Evolutionary conservation across 176 grass and related monocot genomes (phyloP).

Genomic region (Olyra latifolia): DNA sequence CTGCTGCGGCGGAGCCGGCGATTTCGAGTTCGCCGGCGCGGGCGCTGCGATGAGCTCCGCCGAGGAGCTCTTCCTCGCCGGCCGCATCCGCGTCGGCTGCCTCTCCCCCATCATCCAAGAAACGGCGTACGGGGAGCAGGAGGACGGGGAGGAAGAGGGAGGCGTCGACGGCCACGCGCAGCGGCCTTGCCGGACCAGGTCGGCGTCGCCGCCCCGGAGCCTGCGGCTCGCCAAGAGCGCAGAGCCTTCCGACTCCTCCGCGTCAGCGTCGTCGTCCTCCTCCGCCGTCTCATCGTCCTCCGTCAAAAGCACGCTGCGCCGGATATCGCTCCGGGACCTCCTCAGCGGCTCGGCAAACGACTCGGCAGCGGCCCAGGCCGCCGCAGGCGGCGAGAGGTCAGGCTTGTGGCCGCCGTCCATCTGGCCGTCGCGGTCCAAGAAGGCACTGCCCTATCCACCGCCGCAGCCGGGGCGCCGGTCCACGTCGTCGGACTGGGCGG

Average conservation of each 20-base stretch:
- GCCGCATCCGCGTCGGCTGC: constrained; percentile 49
- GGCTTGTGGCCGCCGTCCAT: constrained; percentile 43
- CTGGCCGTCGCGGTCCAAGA: constrained; percentile 43
- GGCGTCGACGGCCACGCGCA: background rate
- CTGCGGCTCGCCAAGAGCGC: background rate
- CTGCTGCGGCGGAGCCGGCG: background rate
- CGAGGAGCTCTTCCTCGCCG: constrained; percentile 47
- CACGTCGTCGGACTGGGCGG: constrained; percentile 27
- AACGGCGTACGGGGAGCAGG: background rate
- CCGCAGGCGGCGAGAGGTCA: constrained; percentile 13
- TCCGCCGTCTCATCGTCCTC: background rate
- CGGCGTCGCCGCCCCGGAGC: constrained; percentile 43
- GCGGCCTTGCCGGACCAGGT: constrained; percentile 32
- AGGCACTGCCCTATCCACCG: constrained; percentile 16
- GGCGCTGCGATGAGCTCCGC: constrained; percentile 36
- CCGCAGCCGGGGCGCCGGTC: constrained; percentile 33
- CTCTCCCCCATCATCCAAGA: constrained; percentile 36
- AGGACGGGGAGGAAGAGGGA: background rate
- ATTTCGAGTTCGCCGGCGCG: constrained; percentile 46
- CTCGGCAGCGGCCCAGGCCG: background rate
- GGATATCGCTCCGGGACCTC: constrained; percentile 54
- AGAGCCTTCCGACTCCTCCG: background rate
- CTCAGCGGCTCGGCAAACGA: constrained; percentile 14
- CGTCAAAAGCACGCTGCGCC: constrained; percentile 15
- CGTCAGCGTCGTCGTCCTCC: constrained; percentile 13